Conservation (phyloP, 2,329 filamentous ascomycete genomes). For the Lachnellula subtilissima region DNA sequence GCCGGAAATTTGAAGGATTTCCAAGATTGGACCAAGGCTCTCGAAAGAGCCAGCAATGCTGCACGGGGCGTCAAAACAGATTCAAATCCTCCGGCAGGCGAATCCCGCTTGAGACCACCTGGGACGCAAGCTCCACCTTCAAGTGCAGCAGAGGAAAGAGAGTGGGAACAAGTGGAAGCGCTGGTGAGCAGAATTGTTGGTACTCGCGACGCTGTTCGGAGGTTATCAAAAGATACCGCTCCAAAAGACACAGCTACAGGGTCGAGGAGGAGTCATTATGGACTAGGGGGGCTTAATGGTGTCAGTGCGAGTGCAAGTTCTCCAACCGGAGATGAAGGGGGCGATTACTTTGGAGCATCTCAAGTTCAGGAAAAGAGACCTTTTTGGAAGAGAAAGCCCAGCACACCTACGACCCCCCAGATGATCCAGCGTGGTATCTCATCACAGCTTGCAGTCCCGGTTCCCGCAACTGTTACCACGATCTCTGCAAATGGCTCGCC, state of each 20-base stretch:
- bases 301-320: slow-evolving; percentile 10
- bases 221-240: slow-evolving; percentile 80
- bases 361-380: slow-evolving; percentile 55
- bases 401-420: slow-evolving; percentile 28
- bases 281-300: slow-evolving; percentile 27
- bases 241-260: slow-evolving; percentile 69
- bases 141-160: slow-evolving; percentile 60
- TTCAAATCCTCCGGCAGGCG: slow-evolving; percentile 22
- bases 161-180: slow-evolving; percentile 83
- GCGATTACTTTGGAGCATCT: slow-evolving; percentile 49
- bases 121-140: slow-evolving; percentile 20
- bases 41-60: slow-evolving; percentile 74
- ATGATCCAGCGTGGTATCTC: slow-evolving; percentile 22
- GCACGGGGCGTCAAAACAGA: slow-evolving; percentile 49
- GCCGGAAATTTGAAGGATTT: slow-evolving; percentile 83
- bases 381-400: slow-evolving; percentile 91
- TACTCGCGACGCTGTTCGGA: slow-evolving; percentile 80
- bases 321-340: slow-evolving; percentile 43
- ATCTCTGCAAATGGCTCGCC: slow-evolving; percentile 22
- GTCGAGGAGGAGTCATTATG: slow-evolving; percentile 13
- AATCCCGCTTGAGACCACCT: slow-evolving; percentile 32
- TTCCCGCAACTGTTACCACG: slow-evolving; percentile 19
- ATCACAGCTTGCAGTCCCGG: slow-evolving; percentile 28
- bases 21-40: slow-evolving; percentile 75
- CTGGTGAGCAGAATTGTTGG: slow-evolving; percentile 83